Evolutionary conservation across 768 basidiomycete species (phyloP).

Genomic region (Cubamyces lactineus): DNA sequence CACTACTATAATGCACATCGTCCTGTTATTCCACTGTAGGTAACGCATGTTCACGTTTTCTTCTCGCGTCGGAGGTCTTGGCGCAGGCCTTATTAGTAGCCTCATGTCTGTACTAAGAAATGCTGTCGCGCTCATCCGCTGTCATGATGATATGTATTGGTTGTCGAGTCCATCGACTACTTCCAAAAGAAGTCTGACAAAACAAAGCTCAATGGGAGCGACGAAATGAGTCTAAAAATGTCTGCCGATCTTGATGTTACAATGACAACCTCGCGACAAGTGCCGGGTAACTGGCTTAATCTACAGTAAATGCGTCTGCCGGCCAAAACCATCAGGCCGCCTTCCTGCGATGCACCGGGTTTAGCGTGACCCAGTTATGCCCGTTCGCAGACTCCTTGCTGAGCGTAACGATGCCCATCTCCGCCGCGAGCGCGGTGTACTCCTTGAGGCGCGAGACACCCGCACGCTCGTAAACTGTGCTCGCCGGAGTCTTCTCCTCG

Average conservation of each 20-base stretch:
- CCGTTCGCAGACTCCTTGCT: conserved; percentile 15
- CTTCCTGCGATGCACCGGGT: conserved; percentile 14
- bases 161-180: not conserved
- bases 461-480: conserved; percentile 26
- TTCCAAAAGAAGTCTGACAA: too few species aligned
- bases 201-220: too few species aligned
- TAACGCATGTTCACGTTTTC: conserved; percentile 15
- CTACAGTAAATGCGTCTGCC: too few species aligned
- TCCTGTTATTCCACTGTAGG: conserved; percentile 15
- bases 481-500: conserved; percentile 7
- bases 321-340: not conserved
- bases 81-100: conserved; percentile 21
- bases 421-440: conserved; percentile 30
- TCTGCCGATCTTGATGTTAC: not conserved
- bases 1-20: conserved; percentile 28
- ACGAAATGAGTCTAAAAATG: too few species aligned
- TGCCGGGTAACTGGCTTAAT: too few species aligned
- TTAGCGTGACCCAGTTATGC: conserved; percentile 19
- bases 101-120: conserved; percentile 21
- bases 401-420: conserved; percentile 22
- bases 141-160: conserved; percentile 25
- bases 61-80: conserved; percentile 14
- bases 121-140: conserved; percentile 22
- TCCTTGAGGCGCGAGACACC: conserved; percentile 32
- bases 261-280: not conserved